Evolutionary conservation across 2,329 filamentous ascomycete genomes (phyloP).

Genomic region (Cytospora piceicola): DNA sequence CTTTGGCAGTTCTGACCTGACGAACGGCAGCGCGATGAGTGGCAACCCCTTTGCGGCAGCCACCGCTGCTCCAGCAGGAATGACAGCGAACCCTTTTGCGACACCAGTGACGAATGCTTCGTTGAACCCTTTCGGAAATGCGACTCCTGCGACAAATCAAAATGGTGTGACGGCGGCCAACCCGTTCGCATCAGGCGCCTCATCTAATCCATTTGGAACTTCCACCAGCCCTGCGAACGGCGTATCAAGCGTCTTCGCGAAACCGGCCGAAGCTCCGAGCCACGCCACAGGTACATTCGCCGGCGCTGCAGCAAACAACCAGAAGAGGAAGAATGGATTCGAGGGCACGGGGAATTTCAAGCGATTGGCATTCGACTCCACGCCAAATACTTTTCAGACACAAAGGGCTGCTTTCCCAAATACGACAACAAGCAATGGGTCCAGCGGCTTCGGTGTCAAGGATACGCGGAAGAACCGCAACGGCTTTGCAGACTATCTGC

Average conservation of each 20-base stretch:
- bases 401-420: conserved; percentile 11
- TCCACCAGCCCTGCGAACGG: conserved; percentile 9
- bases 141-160: conserved; percentile 7
- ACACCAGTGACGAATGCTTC: conserved; percentile 19
- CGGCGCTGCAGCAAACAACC: conserved; percentile 9
- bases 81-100: conserved; percentile 31
- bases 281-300: background rate
- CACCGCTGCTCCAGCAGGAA: conserved; percentile 8
- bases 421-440: background rate
- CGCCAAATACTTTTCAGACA: conserved; percentile 20
- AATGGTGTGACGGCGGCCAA: conserved; percentile 16
- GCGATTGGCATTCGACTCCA: conserved; percentile 14
- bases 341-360: conserved; percentile 21
- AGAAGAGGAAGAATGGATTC: conserved; percentile 29
- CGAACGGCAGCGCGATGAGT: conserved; percentile 20
- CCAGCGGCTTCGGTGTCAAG: conserved; percentile 20
- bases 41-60: conserved; percentile 28
- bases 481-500: conserved; percentile 25
- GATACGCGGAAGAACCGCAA: conserved; percentile 24
- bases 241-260: conserved; percentile 13
- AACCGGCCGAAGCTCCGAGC: conserved; percentile 5
- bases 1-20: conserved; percentile 17
- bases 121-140: conserved; percentile 18
- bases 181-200: conserved; percentile 22
- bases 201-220: conserved; percentile 20